Evolutionary conservation across 495 filamentous ascomycete species (phyloP).

Genomic region (Penicillium malachiteum): DNA sequence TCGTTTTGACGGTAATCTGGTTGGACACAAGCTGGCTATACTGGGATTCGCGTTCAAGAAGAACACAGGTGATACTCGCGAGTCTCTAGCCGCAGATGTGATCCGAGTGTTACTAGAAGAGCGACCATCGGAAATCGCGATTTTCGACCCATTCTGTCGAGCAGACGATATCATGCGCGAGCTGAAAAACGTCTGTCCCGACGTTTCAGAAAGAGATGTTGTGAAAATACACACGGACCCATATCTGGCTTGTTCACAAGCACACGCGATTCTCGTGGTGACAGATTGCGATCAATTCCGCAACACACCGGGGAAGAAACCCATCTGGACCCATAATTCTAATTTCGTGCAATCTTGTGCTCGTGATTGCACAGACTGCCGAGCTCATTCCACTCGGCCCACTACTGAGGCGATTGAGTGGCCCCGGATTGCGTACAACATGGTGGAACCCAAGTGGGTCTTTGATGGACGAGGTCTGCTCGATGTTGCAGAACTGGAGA

Average conservation of each 20-base stretch:
- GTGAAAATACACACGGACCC: constrained; percentile 36
- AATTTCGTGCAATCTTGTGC: constrained; percentile 11
- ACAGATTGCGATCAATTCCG: constrained; percentile 40
- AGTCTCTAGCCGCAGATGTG: constrained; percentile 67
- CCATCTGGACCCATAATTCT: constrained; percentile 17
- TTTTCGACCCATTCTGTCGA: constrained; percentile 72
- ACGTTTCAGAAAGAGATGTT: background rate
- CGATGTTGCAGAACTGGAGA: constrained; percentile 53
- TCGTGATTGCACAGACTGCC: constrained; percentile 24
- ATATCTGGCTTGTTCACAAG: constrained; percentile 40
- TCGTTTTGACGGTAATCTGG: constrained; percentile 66
- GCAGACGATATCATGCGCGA: constrained; percentile 44
- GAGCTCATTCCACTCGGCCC: constrained; percentile 12
- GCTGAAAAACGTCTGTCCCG: constrained; percentile 20
- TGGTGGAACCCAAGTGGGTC: constrained; percentile 67
- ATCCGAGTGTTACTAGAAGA: constrained; percentile 64
- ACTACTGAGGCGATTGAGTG: constrained; percentile 48
- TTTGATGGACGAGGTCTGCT: constrained; percentile 71
- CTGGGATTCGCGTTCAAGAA: constrained; percentile 85
- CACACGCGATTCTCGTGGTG: constrained; percentile 35
- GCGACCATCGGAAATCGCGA: constrained; percentile 59
- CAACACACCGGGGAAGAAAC: constrained; percentile 20
- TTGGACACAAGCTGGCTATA: constrained; percentile 69
- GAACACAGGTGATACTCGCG: constrained; percentile 74
- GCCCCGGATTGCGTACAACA: constrained; percentile 48